Evolutionary conservation across 116 monocot species (phyloP), one percentile per base, ranked within the genome.

Genomic region (Zostera marina): DNA sequence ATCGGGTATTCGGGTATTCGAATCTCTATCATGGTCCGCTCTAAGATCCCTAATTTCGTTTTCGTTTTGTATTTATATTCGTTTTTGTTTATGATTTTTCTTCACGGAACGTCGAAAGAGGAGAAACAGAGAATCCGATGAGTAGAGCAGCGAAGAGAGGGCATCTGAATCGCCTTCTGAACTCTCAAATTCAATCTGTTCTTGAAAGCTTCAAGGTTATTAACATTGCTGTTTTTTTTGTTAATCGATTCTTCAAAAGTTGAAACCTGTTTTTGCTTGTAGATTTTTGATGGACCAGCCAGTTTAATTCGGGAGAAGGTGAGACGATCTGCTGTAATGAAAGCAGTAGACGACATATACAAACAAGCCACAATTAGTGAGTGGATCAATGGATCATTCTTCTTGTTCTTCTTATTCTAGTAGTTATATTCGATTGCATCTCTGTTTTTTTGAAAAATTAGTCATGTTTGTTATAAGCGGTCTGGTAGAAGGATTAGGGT

Each of bases 361-460:
- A 93, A 84, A 59, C 81, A 87, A 60, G 93, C 93, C 4, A 93
- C 93, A 2, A 65, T 76, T 4, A 68, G 93, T 93, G 61, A 21
- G 63, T 19, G 61, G 11, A 3, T n/a, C n/a, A n/a, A n/a, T n/a
- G n/a, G n/a, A n/a, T n/a, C n/a, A n/a, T n/a, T 32, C 32, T 32
- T 26, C 47, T 47, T 47, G 10, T 47, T 54, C 15, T 52, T 19
- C 42, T 61, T 19, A 0, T 49, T 49, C 20, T 13, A 49, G 11
- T 20, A 49, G 19, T 49, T 49, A 10, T 49, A 32, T 32, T 3
- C 32, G 32, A 32, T 32, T 32, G 32, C 32, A 2, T 32, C 32
- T 32, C 32, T 49, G 20, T 17, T 17, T 8, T 48, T 49, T 49
- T 19, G 20, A 2, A 51, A 51, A 2, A 51, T 9, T 19, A 51